Percentiles rank a stretch among this genome's conserved stretches.
Evolutionary conservation across 345 rosid genomes (phyloP).

Genomic region (Abelmoschus esculentus): DNA sequence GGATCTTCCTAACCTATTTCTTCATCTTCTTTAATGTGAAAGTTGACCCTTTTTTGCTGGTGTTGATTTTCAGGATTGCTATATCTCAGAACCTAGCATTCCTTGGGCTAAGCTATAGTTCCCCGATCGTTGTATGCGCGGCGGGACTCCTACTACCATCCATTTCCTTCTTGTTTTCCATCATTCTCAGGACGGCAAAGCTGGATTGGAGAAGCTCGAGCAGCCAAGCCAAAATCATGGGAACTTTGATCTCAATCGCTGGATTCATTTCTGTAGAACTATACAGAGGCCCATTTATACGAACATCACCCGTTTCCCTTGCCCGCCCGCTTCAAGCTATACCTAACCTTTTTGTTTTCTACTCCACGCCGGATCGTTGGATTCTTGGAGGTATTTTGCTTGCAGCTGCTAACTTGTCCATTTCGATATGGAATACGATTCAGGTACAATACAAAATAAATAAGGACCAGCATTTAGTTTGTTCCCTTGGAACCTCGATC

Average conservation of each 20-base stretch:
- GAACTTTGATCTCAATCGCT: conserved; percentile 40
- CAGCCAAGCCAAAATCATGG: conserved; percentile 36
- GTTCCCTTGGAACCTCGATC: neutral
- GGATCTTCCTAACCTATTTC: neutral
- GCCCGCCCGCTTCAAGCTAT: conserved; percentile 17
- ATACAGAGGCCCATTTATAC: conserved; percentile 54
- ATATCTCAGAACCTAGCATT: conserved; percentile 61
- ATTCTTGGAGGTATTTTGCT: conserved; percentile 59
- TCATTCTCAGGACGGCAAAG: conserved; percentile 42
- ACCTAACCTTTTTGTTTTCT: conserved; percentile 43
- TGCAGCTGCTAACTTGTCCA: conserved; percentile 52
- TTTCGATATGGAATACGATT: conserved; percentile 54
- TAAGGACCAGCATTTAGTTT: neutral
- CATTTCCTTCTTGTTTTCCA: conserved; percentile 52
- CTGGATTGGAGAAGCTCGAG: conserved; percentile 45
- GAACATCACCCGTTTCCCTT: conserved; percentile 31
- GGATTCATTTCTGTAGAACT: conserved; percentile 46
- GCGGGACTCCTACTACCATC: conserved; percentile 68
- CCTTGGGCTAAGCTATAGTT: conserved; percentile 58
- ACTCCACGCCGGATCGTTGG: conserved; percentile 55
- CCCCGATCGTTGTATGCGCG: conserved; percentile 76
- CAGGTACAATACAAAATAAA: conserved; percentile 33
- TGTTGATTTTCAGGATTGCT: conserved; percentile 37
- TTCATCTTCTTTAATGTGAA: neutral
- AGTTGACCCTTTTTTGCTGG: conserved; percentile 44